Evolutionary conservation across 306 rosid species (phyloP).

Genomic region (Sophora flavescens): DNA sequence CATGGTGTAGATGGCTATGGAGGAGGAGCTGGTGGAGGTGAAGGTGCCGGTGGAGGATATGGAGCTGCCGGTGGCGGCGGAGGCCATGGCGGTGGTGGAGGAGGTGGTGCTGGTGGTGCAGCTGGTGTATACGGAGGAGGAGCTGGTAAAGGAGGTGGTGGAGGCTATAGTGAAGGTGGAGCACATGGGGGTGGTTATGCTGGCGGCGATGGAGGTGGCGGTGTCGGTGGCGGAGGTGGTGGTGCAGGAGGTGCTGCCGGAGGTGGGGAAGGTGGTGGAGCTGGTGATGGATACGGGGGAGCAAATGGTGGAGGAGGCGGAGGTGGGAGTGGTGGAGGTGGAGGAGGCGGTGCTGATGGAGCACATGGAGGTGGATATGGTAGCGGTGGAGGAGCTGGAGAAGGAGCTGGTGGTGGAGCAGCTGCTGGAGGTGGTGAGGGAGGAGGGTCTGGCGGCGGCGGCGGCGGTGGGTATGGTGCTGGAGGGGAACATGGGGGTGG

Average conservation of each 20-base stretch:
- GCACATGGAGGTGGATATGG: conserved; percentile 55
- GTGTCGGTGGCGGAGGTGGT: conserved; percentile 35
- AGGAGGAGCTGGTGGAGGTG: conserved; percentile 54
- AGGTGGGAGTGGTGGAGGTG: conserved; percentile 42
- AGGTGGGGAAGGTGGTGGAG: conserved; percentile 41
- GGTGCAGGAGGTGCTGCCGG: conserved; percentile 47
- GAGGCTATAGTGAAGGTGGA: conserved; percentile 36
- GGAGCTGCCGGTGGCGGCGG: conserved; percentile 51
- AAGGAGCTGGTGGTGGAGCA: conserved; percentile 48
- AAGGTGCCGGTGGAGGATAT: conserved; percentile 47
- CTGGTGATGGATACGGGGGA: conserved; percentile 50
- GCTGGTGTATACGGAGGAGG: conserved; percentile 55
- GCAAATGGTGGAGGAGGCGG: conserved; percentile 48
- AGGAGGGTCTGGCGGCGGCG: conserved; percentile 37
- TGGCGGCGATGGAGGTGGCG: conserved; percentile 42
- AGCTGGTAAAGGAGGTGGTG: conserved; percentile 43
- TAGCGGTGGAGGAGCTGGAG: conserved; percentile 42
- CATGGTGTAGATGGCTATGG: conserved; percentile 48
- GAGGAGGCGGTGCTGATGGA: conserved; percentile 53
- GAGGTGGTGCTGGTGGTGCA: conserved; percentile 41
- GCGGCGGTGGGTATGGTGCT: conserved; percentile 15
- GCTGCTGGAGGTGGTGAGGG: conserved; percentile 42
- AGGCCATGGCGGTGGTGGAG: conserved; percentile 28
- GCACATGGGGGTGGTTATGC: conserved; percentile 25
- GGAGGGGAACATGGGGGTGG: conserved; percentile 41